These are phyloP conservation scores for Dillenia suffruticosa DNA, from an alignment of 164 flowering plant species.

Conservation along the genomic window DNA sequence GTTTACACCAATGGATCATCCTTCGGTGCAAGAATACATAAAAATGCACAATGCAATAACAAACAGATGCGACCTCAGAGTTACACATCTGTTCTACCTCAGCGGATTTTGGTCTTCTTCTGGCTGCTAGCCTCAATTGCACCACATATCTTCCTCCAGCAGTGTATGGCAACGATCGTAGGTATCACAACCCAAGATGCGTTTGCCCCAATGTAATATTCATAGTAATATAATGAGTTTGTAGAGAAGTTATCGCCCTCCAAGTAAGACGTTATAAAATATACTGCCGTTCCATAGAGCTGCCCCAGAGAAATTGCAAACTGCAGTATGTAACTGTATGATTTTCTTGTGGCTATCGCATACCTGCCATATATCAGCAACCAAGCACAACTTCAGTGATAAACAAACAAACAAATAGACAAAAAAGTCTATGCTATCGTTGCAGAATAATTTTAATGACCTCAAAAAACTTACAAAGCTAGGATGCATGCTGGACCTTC, in stretches of 20 bases:
- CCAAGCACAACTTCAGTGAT: too few species aligned
- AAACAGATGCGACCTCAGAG: too few species aligned
- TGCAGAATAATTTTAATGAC: too few species aligned
- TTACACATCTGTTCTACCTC: slow-evolving; percentile 14
- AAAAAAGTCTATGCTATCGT: too few species aligned
- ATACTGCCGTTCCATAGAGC: slow-evolving; percentile 70
- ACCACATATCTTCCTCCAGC: slow-evolving; percentile 78
- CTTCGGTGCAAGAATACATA: too few species aligned
- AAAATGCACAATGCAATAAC: too few species aligned
- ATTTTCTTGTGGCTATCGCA: slow-evolving; percentile 62
- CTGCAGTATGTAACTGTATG: slow-evolving; percentile 80
- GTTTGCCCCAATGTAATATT: slow-evolving; percentile 67
- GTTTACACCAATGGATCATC: too few species aligned
- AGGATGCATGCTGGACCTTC: slow-evolving; percentile 87
- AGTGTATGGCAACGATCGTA: slow-evolving; percentile 44
- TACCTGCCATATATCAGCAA: slow-evolving; percentile 43
- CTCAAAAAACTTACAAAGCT: slow-evolving; percentile 55
- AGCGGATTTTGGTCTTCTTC: slow-evolving; percentile 51
- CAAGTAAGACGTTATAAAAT: slow-evolving; percentile 61
- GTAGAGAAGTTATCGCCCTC: slow-evolving; percentile 85
- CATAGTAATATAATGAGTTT: slow-evolving; percentile 53
- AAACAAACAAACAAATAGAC: too few species aligned
- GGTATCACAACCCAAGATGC: slow-evolving; percentile 78
- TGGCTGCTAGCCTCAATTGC: slow-evolving; percentile 37
- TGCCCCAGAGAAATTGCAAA: slow-evolving; percentile 79